Evolutionary conservation across 805 yeast species (phyloP).

Genomic region (Teunomyces funiuensis): DNA sequence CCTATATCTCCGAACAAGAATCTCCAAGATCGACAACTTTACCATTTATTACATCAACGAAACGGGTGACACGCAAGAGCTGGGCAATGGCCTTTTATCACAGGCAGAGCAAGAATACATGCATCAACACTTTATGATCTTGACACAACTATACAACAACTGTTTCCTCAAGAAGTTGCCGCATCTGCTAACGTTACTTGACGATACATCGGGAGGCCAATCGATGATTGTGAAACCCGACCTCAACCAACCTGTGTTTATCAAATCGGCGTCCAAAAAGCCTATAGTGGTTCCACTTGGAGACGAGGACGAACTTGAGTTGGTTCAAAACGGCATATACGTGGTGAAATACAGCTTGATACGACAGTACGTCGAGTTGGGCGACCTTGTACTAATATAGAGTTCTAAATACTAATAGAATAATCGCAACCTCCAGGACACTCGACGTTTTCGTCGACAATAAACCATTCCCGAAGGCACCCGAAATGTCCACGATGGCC

Average conservation of each 20-base stretch:
- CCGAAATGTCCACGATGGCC: conserved; percentile 87
- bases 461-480: conserved; percentile 78
- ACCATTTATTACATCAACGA: conserved; percentile 56
- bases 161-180: conserved; percentile 72
- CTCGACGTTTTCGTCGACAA: conserved; percentile 57
- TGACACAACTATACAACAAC: conserved; percentile 63
- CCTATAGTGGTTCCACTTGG: conserved; percentile 28
- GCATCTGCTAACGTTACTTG: conserved; percentile 63
- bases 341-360: conserved; percentile 62
- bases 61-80: conserved; percentile 13
- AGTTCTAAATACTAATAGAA: neutral
- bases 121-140: conserved; percentile 61
- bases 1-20: conserved; percentile 74
- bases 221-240: conserved; percentile 83
- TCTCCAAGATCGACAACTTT: conserved; percentile 71
- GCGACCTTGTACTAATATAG: conserved; percentile 39
- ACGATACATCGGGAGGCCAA: conserved; percentile 60
- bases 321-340: conserved; percentile 66
- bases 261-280: conserved; percentile 32
- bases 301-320: conserved; percentile 35
- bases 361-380: conserved; percentile 31
- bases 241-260: conserved; percentile 72
- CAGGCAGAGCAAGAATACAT: conserved; percentile 64
- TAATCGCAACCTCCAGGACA: conserved; percentile 80
- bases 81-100: conserved; percentile 13